Evolutionary conservation across 139 green algal genomes (phyloP).

Genomic region (Picochlorum sp.): DNA sequence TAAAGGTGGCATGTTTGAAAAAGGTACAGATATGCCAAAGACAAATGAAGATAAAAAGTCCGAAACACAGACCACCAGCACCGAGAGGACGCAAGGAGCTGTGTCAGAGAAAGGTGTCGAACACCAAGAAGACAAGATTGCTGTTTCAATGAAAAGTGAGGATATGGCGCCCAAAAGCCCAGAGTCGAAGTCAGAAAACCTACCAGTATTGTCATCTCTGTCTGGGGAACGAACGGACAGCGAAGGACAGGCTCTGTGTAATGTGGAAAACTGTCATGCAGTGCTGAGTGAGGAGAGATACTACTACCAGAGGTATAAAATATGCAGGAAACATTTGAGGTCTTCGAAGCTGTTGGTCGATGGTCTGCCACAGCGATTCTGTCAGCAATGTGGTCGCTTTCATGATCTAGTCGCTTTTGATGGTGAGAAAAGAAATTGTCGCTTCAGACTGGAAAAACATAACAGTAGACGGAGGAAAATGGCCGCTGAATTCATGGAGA

Average conservation of each 20-base stretch:
- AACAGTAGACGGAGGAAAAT: conserved; percentile 21
- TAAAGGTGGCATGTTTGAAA: no score
- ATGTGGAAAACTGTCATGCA: conserved; percentile 24
- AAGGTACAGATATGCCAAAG: no score
- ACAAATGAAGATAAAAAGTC: no score
- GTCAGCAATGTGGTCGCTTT: conserved; percentile 46
- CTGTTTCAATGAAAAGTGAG: no score
- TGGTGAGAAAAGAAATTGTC: conserved; percentile 22
- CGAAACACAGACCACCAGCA: no score
- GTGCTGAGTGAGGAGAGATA: conserved; percentile 20
- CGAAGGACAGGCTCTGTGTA: conserved; percentile 2
- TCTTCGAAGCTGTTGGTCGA: conserved; percentile 45
- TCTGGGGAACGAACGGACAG: not conserved
- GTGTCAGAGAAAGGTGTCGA: no score
- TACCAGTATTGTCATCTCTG: no score
- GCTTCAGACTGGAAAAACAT: conserved; percentile 15
- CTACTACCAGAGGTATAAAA: conserved; percentile 63
- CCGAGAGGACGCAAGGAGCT: no score
- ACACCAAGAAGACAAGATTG: no score
- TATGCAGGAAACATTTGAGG: conserved; percentile 64
- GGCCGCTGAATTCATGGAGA: no score
- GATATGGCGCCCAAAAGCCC: no score
- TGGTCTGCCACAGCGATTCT: conserved; percentile 43
- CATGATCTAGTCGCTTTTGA: conserved; percentile 37
- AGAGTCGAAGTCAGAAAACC: no score